Evolutionary conservation across 495 filamentous ascomycete species (phyloP), one percentile per base, ranked within the genome.

Genomic region (Podospora appendiculata): DNA sequence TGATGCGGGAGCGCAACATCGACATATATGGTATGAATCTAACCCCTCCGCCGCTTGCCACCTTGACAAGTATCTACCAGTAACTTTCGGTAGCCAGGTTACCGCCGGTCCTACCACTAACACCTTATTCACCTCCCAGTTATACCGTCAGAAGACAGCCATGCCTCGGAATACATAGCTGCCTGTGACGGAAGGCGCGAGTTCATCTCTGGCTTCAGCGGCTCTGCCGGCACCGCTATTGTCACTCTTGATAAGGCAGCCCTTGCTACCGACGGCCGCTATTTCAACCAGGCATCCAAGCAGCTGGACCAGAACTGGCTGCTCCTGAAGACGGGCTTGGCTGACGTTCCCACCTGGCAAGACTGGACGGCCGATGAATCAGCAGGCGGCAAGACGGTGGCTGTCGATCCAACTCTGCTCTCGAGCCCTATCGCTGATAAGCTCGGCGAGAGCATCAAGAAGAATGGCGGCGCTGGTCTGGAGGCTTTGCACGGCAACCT

Each of bases 111-210:
- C 25, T 25, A 25, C 25, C 25, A 25, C 25, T 25, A 25, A 25
- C 25, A 25, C 25, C 25, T 25, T n/a, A 45, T 53, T 53, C 17
- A 55, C 34, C 25, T 36, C 25, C 19, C 58, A 99, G 93, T 99
- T 65, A 81, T 97, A 16, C 94, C 94, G 9, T 96, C 92, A 39
- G 93, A 97, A 80, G 94, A 99, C 71, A 90, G 87, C 68, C 94
- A 99, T 66, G 86, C 91, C 60, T 96, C 91, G 58, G 94, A 99
- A 74, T 99, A 97, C 69, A 96, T 96, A 67, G 94, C 93, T 44
- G 84, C 83, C 1, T 93, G 88, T 66, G 94, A 99, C 74, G 91
- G 79, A 55, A 85, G 94, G 51, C 83, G 94, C 80, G 87, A 83
- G 64, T 96, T 87, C 56, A 95, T 97, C 55, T 91, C 83, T 42